These are phyloP conservation scores for Fusarium sp. DNA, from an alignment of 2,329 filamentous ascomycete genomes.

Conservation along the genomic window DNA sequence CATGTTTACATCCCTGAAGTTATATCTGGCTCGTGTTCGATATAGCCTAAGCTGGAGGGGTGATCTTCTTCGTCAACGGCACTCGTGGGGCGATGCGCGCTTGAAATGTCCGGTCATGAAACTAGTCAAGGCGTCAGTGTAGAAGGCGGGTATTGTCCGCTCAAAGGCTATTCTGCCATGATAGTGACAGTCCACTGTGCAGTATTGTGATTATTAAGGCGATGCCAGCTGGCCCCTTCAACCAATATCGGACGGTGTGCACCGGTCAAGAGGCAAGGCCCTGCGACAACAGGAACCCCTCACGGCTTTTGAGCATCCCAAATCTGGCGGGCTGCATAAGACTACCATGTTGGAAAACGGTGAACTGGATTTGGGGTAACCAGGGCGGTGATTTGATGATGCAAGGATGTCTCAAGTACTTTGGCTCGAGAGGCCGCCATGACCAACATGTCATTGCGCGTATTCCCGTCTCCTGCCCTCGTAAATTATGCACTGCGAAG, in stretches of 20 bases:
- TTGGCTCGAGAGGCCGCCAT: slow-evolving; percentile 24
- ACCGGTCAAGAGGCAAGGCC: slow-evolving; percentile 6
- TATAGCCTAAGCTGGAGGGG: not conserved
- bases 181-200: not conserved
- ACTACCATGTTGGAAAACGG: slow-evolving; percentile 36
- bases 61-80: slow-evolving; percentile 1
- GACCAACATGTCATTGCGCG: slow-evolving; percentile 3
- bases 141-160: not conserved
- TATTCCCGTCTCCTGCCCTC: not conserved
- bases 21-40: slow-evolving; percentile 6
- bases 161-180: not conserved
- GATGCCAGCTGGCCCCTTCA: not conserved
- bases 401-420: slow-evolving; percentile 27
- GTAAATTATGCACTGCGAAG: slow-evolving; percentile 1
- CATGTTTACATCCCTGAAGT: not conserved
- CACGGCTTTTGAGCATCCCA: slow-evolving; percentile 28
- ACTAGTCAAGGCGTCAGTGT: not conserved
- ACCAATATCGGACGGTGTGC: not conserved
- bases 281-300: slow-evolving; percentile 10
- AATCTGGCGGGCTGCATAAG: slow-evolving; percentile 43
- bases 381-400: slow-evolving; percentile 27
- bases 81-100: slow-evolving; percentile 7
- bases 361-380: slow-evolving; percentile 36
- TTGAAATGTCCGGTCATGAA: not conserved
- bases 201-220: not conserved